Evolutionary conservation across 805 yeast species (phyloP).

Genomic region (Candida dajiaensis): DNA sequence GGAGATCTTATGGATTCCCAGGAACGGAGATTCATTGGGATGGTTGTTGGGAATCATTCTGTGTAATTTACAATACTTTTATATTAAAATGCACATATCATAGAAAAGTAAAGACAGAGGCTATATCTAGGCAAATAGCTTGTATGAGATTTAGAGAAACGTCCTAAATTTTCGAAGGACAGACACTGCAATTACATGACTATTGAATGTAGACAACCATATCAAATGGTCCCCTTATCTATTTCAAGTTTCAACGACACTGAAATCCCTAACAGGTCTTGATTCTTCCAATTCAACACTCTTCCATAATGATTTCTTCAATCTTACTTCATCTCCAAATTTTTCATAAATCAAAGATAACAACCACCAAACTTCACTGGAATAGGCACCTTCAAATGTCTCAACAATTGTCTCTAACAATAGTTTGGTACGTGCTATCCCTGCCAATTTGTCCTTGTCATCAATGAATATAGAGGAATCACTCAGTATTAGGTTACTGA

Average conservation of each 20-base stretch:
- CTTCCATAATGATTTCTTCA: constrained; percentile 50
- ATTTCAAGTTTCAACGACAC: not conserved
- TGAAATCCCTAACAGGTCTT: constrained; percentile 43
- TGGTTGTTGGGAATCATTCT: no score
- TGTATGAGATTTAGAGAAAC: no score
- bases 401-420: constrained; percentile 32
- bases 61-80: no score
- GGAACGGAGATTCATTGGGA: no score
- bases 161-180: no score
- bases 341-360: constrained; percentile 58
- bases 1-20: no score
- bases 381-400: constrained; percentile 35
- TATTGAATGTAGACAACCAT: no score
- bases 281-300: constrained; percentile 59
- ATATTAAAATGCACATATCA: no score
- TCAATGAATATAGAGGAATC: constrained; percentile 37
- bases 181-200: no score
- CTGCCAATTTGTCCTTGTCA: constrained; percentile 52
- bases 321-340: constrained; percentile 43
- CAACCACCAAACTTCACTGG: constrained; percentile 66
- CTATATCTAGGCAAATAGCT: no score
- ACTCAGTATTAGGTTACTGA: constrained; percentile 14
- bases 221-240: not conserved
- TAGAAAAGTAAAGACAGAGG: no score
- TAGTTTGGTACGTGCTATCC: constrained; percentile 35